Evolutionary conservation across 257 asterid species (phyloP).

Genomic region (Primulina tabacum): DNA sequence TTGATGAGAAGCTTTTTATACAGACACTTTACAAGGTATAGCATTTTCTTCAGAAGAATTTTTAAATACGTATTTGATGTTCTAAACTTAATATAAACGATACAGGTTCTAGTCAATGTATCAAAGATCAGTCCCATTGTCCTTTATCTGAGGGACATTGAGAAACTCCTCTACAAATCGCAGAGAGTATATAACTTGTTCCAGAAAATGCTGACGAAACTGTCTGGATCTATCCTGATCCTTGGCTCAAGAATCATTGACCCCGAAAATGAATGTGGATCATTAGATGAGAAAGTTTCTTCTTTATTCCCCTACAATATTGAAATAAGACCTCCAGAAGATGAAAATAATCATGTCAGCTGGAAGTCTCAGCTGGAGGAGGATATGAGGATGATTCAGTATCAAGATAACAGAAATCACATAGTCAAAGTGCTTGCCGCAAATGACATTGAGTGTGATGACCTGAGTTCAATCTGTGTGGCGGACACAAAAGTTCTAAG

Average conservation of each 20-base stretch:
- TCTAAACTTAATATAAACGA: slow-evolving; percentile 1
- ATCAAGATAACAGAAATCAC: slow-evolving; percentile 73
- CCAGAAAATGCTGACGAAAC: slow-evolving; percentile 74
- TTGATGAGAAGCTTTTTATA: slow-evolving; percentile 71
- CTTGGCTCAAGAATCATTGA: slow-evolving; percentile 72
- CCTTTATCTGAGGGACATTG: slow-evolving; percentile 80
- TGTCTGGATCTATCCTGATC: slow-evolving; percentile 69
- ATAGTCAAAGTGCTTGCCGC: slow-evolving; percentile 78
- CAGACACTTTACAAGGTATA: slow-evolving; percentile 80
- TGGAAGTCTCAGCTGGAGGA: slow-evolving; percentile 86
- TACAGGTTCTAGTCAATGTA: slow-evolving; percentile 65
- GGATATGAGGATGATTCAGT: slow-evolving; percentile 81
- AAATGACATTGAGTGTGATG: slow-evolving; percentile 81
- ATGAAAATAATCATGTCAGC: slow-evolving; percentile 62
- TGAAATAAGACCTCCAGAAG: slow-evolving; percentile 82
- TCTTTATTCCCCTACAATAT: slow-evolving; percentile 74
- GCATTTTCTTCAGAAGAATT: not conserved
- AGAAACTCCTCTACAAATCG: slow-evolving; percentile 57
- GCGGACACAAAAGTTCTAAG: slow-evolving; percentile 70
- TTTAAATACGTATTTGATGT: not conserved
- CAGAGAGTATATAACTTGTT: slow-evolving; percentile 51
- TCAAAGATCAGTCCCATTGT: slow-evolving; percentile 60
- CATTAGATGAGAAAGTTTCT: slow-evolving; percentile 60
- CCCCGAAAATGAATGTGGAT: slow-evolving; percentile 45
- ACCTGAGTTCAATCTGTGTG: slow-evolving; percentile 69